phyloP scores from a whole-genome alignment of 208 protist genomes.

The Leishmania aethiopica region DNA sequence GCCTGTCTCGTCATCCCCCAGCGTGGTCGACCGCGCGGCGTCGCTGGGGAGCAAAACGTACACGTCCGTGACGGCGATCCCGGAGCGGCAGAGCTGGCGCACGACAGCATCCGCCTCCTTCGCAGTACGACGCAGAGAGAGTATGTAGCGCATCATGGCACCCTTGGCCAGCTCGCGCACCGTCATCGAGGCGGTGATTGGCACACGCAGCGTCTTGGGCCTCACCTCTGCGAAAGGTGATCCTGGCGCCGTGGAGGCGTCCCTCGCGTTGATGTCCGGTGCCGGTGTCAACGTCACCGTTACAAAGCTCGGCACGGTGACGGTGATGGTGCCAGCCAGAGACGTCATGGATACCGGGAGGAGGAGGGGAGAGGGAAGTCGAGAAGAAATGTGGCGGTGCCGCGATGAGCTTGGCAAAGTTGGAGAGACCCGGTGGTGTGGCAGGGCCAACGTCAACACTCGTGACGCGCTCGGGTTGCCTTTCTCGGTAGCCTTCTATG shows the following conservation, averaged over 20 bases:
- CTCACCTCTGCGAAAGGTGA: background rate
- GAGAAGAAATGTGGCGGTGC: background rate
- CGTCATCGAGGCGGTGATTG: constrained; percentile 62
- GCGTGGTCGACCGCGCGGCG: constrained; percentile 2
- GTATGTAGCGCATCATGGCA: constrained; percentile 72
- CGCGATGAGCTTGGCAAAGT: background rate
- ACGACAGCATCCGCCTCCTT: constrained; percentile 4
- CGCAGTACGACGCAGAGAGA: constrained; percentile 37
- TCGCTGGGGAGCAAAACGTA: constrained; percentile 11
- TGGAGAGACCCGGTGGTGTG: background rate
- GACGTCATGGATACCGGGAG: background rate
- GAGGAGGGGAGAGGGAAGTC: too few relatives aligned
- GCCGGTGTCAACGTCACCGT: constrained; percentile 23
- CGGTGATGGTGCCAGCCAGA: background rate
- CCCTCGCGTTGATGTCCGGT: background rate
- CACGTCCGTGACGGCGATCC: constrained; percentile 29
- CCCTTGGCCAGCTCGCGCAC: constrained; percentile 82
- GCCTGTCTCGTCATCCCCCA: background rate
- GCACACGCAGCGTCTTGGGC: constrained; percentile 67
- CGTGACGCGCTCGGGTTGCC: background rate
- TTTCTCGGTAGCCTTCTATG: background rate
- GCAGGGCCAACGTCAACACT: background rate
- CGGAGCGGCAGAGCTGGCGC: constrained; percentile 18
- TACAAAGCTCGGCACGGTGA: constrained; percentile 17
- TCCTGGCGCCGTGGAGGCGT: background rate